These are phyloP conservation scores for Xylaria sp. DNA, from an alignment of 2,329 filamentous ascomycete genomes.

Conservation along the genomic window DNA sequence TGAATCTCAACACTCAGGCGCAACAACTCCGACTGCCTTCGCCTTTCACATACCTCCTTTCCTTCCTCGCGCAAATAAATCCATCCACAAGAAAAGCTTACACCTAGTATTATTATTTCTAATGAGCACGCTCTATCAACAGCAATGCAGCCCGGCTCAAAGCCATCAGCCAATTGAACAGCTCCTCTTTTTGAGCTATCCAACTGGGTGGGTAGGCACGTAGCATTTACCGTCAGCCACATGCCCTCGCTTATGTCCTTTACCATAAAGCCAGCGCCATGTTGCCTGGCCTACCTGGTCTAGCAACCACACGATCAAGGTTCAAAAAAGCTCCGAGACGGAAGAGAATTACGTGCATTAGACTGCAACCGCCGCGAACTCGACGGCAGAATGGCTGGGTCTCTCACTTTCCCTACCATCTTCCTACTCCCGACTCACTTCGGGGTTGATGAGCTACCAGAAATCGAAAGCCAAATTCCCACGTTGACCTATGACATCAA, in stretches of 20 bases:
- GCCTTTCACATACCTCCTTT: no score
- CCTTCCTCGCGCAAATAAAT: no score
- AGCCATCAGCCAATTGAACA: not conserved
- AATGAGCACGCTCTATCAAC: no score
- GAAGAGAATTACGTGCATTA: not conserved
- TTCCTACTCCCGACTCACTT: slow-evolving; percentile 78
- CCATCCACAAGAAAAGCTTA: no score
- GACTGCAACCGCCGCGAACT: not conserved
- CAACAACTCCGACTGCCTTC: no score
- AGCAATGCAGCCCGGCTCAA: no score
- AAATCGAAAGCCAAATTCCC: slow-evolving; percentile 68
- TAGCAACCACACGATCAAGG: not conserved
- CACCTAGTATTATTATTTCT: no score
- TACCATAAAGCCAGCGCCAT: not conserved
- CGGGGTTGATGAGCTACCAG: slow-evolving; percentile 63
- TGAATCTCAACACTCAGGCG: no score
- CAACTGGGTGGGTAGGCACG: not conserved
- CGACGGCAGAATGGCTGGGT: slow-evolving; percentile 32
- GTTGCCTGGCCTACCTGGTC: not conserved
- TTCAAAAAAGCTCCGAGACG: not conserved
- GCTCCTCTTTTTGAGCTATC: not conserved
- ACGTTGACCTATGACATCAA: slow-evolving; percentile 72
- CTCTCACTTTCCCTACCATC: slow-evolving; percentile 63
- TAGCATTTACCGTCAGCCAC: not conserved
- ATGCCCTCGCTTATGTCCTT: not conserved